Conservation (phyloP, 2,329 filamentous ascomycete genomes). For the Stemphylium beticola region DNA sequence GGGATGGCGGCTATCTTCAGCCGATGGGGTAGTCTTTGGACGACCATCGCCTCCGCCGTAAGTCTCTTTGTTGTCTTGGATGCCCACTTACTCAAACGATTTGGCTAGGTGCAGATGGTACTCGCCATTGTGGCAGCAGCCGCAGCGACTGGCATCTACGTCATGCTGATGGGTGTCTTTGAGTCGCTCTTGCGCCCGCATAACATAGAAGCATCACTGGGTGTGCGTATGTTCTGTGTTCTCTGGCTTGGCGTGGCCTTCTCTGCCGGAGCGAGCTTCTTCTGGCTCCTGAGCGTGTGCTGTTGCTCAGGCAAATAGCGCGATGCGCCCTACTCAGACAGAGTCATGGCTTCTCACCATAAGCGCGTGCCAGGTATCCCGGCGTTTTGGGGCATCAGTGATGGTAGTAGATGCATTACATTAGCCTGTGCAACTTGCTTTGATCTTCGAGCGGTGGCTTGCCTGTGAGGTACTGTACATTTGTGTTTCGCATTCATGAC, state of each 20-base stretch:
- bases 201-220: neutral
- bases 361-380: no score
- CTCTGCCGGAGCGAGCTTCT: neutral
- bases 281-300: neutral
- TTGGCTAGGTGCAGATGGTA: neutral
- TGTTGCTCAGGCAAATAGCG: neutral
- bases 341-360: no score
- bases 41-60: neutral
- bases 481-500: no score
- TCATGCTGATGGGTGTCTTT: neutral
- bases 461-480: no score
- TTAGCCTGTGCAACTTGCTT: no score
- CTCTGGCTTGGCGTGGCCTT: neutral
- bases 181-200: neutral
- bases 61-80: neutral
- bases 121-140: neutral
- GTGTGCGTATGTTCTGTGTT: neutral
- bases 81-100: neutral
- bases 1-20: neutral
- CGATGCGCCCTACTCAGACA: no score
- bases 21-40: neutral
- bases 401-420: no score
- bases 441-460: no score
- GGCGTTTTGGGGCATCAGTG: no score
- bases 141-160: neutral